Evolutionary conservation across 2,329 filamentous ascomycete genomes (phyloP), one percentile per base, ranked within the genome.

Genomic region (Hypoxylon sp.): DNA sequence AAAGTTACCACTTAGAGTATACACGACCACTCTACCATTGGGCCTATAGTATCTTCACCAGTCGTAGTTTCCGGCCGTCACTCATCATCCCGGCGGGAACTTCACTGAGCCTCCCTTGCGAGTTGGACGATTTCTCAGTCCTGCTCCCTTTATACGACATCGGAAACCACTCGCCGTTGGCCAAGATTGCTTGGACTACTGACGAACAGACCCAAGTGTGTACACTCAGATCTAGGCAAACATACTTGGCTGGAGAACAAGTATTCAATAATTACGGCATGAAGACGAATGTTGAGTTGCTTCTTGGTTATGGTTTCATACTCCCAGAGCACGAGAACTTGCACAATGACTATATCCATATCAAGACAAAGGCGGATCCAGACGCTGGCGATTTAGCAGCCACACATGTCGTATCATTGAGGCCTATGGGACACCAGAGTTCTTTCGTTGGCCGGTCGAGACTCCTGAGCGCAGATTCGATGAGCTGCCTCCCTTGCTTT

Each of bases 261-360:
- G 78, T 89, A 1, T 79, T 75, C 66, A 79, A 78, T 57, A 93
- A 92, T 77, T 94, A 94, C 75, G 91, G 91, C 31, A 78, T 82
- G 74, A 92, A 93, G 78, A 92, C 91, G 5, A 94, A 94, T 74
- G 91, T 90, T 65, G 90, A 93, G 80, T 81, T 91, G 24, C 82
- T 91, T 0, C 80, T 91, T 1, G 88, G 85, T 0, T 91, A 91
- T 74, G 88, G 88, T 2, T 91, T 91, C 74, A 82, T 87, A 69
- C 75, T 90, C 0, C 83, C 85, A 1, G 80, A 83, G 59, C 82
- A 81, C 0, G 77, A 79, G 0, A 77, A 74, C 3, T 78, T 89
- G 62, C 87, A 90, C 75, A 89, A 89, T 71, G 87, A 89, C 76
- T 89, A 89, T 73, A 78, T 87, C 0, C 87, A 90, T 74, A 80